A percentile compares a stretch with the other conserved stretches of the same genome.
Conservation (phyloP, 306 rosid genomes). For the Cucumis melo region DNA sequence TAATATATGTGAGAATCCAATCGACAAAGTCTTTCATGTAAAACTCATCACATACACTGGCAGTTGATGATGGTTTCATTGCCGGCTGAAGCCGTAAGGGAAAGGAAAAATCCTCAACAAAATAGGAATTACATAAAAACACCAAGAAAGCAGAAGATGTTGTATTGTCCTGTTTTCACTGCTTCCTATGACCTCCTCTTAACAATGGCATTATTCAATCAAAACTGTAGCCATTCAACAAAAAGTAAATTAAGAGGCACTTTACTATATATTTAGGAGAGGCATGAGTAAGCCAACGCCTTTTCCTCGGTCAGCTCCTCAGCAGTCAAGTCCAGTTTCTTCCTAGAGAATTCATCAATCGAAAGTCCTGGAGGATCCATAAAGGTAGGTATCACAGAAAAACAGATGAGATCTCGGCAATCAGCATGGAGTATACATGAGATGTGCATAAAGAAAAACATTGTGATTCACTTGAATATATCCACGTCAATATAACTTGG, state of each 20-base stretch:
- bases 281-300: conserved; percentile 87
- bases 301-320: conserved; percentile 83
- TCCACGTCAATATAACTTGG: no score
- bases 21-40: neutral
- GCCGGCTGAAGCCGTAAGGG: neutral
- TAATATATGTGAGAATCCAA: neutral
- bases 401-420: neutral
- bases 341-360: conserved; percentile 76
- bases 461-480: no score
- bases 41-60: conserved; percentile 3
- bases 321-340: conserved; percentile 75
- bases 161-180: neutral
- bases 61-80: neutral
- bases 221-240: neutral
- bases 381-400: neutral
- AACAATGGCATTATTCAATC: conserved; percentile 10
- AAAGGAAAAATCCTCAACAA: neutral
- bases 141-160: neutral
- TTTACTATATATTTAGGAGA: conserved; percentile 31
- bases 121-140: neutral
- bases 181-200: conserved; percentile 8
- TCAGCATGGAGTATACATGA: neutral
- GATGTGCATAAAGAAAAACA: no score
- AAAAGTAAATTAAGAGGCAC: conserved; percentile 7
- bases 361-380: conserved; percentile 44